Conservation (phyloP, 2,329 filamentous ascomycete species). For the Coniochaeta sp. region DNA sequence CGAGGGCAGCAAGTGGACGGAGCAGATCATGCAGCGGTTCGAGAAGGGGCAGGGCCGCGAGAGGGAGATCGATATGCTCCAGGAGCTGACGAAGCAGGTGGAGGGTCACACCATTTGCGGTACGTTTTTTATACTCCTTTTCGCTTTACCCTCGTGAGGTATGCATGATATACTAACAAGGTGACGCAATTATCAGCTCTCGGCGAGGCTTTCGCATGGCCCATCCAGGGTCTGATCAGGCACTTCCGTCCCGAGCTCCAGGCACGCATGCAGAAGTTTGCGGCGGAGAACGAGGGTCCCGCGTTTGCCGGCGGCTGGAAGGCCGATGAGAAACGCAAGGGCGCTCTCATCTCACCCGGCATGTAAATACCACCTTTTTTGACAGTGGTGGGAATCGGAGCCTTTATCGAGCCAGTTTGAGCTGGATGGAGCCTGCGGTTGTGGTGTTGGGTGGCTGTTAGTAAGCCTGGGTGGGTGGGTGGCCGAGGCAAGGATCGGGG, state of each 20-base stretch:
- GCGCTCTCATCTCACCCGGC: constrained; percentile 80
- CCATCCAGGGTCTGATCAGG: constrained; percentile 93
- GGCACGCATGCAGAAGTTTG: constrained; percentile 78
- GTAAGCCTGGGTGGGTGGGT: too few species aligned
- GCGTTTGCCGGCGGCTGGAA: constrained; percentile 84
- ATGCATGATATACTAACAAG: not conserved
- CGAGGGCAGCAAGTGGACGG: constrained; percentile 97
- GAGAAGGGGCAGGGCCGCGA: constrained; percentile 83
- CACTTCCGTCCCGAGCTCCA: constrained; percentile 97
- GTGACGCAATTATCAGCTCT: constrained; percentile 53
- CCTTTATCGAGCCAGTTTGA: not conserved
- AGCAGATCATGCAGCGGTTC: constrained; percentile 97
- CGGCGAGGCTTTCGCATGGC: constrained; percentile 97
- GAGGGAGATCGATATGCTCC: constrained; percentile 98
- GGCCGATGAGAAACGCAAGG: constrained; percentile 66
- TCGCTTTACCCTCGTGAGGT: not conserved
- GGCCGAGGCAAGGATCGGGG: too few species aligned
- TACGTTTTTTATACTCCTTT: constrained; percentile 35
- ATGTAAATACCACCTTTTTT: too few species aligned
- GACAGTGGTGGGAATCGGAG: too few species aligned
- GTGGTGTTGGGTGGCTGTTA: too few species aligned
- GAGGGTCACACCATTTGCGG: constrained; percentile 98
- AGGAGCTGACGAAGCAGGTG: constrained; percentile 98
- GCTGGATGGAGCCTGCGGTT: too few species aligned
- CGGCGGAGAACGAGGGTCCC: constrained; percentile 63